Evolutionary conservation across 495 filamentous ascomycete species (phyloP), one percentile per base, ranked within the genome.

Genomic region (Neurospora sublineolata): DNA sequence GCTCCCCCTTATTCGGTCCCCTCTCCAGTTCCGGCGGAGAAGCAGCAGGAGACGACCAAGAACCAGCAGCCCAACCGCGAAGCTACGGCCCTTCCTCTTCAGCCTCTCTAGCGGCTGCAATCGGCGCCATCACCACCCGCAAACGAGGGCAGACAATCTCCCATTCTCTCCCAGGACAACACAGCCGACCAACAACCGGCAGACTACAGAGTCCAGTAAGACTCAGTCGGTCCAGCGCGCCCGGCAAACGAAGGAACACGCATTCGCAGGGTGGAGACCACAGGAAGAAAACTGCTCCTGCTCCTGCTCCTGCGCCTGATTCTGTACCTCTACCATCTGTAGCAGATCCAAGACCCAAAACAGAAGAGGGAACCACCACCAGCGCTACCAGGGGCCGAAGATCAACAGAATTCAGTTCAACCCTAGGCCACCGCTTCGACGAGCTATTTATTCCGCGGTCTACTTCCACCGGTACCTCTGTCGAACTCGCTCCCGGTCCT

Each of bases 1-100:
- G 88, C 9, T 91, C 90, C 68, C 89, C 87, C 33, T 84, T 90
- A 41, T 80, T 85, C n/a, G 88, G 52, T 27, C 52, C 52, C 7
- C 6, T 16, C 7, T 27, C 52, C 14, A 33, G 2, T 0, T 14
- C 46, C 11, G 3, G 4, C 8, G 52, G 52, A 18, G 14, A 33
- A 36, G 52, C 52, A 36, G 52, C 52, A 64, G 52, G 7, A 1
- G 52, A 30, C 11, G 52, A 64, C 27, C 52, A 16, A 18, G 52
- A 64, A 30, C 30, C 27, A 33, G 12, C 6, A 33, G 6, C 6
- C 14, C 52, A 64, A 64, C 52, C 83, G 70, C 81, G 76, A 70
- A 86, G 84, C 72, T 86, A 86, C 60, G 84, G 84, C 0, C 84
- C 84, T 6, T 85, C 83, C 73, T 84, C 84, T 23, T 86, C 84